Conservation (phyloP, 495 filamentous ascomycete species). For the Penicillium nucicola region DNA sequence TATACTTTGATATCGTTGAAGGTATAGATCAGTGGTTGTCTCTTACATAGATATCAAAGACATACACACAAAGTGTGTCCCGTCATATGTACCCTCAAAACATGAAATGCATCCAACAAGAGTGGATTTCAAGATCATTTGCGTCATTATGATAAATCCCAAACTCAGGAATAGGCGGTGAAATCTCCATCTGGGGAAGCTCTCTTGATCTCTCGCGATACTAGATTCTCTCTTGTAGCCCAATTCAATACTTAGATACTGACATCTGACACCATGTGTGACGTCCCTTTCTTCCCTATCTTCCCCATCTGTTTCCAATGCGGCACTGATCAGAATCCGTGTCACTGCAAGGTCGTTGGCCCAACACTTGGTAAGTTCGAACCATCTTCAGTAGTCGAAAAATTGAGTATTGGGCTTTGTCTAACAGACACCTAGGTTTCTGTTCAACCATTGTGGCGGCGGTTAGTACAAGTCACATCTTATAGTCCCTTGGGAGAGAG, state of each 20-base stretch:
- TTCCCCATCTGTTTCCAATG: constrained; percentile 55
- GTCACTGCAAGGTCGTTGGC: constrained; percentile 60
- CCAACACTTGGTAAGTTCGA: constrained; percentile 49
- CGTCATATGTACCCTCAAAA: not conserved
- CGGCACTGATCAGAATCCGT: constrained; percentile 58
- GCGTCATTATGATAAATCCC: constrained; percentile 25
- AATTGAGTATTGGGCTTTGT: not conserved
- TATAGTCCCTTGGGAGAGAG: not conserved
- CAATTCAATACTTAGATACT: not conserved
- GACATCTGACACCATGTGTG: constrained; percentile 30
- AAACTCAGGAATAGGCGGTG: not conserved
- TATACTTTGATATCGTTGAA: not conserved
- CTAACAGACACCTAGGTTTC: constrained; percentile 32
- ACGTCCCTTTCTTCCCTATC: constrained; percentile 37
- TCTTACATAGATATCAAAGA: not conserved
- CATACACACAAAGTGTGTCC: no score
- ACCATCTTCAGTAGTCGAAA: not conserved
- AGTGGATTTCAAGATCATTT: constrained; percentile 17
- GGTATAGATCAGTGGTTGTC: not conserved
- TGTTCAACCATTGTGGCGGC: constrained; percentile 46
- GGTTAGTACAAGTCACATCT: constrained; percentile 31
- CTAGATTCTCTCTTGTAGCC: not conserved
- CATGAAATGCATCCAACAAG: not conserved
- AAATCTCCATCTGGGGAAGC: constrained; percentile 7
- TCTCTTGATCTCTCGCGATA: not conserved